These are phyloP conservation scores for Kazachstania sp. DNA, from an alignment of 1,139 yeast species.

Conservation along the genomic window DNA sequence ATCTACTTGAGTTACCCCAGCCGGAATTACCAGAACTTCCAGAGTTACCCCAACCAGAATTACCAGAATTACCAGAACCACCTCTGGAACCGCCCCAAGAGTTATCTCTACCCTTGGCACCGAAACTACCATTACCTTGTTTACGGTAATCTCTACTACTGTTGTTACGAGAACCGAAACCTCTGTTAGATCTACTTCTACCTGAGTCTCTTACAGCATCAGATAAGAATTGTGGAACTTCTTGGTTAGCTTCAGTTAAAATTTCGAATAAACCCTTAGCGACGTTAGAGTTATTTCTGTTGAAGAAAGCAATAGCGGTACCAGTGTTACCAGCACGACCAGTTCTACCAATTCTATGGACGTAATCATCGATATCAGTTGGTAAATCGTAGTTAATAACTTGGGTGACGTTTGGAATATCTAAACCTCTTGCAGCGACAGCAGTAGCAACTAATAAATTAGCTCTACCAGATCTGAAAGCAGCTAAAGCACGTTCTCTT, in stretches of 20 bases:
- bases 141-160: slow-evolving; percentile 54
- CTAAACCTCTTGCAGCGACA: slow-evolving; percentile 95
- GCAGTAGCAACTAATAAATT: slow-evolving; percentile 83
- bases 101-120: slow-evolving; percentile 25
- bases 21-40: slow-evolving; percentile 13
- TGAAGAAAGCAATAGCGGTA: slow-evolving; percentile 95
- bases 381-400: slow-evolving; percentile 97
- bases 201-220: slow-evolving; percentile 75
- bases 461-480: slow-evolving; percentile 52
- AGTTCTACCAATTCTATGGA: slow-evolving; percentile 99
- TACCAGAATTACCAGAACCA: slow-evolving; percentile 24
- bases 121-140: slow-evolving; percentile 26
- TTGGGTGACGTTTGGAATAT: slow-evolving; percentile 97
- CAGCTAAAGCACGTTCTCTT: slow-evolving; percentile 87
- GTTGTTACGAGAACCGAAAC: slow-evolving; percentile 34
- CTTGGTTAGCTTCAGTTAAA: slow-evolving; percentile 94
- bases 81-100: slow-evolving; percentile 31
- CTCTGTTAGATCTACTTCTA: slow-evolving; percentile 51
- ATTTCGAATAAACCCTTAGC: slow-evolving; percentile 83
- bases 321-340: slow-evolving; percentile 99
- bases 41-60: slow-evolving; percentile 25
- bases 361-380: slow-evolving; percentile 94
- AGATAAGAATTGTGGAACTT: slow-evolving; percentile 81
- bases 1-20: slow-evolving; percentile 11
- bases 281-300: slow-evolving; percentile 87